phyloP scores from a whole-genome alignment of 1,284 basidiomycete genomes.

The Kalmanozyma brasiliensis region DNA sequence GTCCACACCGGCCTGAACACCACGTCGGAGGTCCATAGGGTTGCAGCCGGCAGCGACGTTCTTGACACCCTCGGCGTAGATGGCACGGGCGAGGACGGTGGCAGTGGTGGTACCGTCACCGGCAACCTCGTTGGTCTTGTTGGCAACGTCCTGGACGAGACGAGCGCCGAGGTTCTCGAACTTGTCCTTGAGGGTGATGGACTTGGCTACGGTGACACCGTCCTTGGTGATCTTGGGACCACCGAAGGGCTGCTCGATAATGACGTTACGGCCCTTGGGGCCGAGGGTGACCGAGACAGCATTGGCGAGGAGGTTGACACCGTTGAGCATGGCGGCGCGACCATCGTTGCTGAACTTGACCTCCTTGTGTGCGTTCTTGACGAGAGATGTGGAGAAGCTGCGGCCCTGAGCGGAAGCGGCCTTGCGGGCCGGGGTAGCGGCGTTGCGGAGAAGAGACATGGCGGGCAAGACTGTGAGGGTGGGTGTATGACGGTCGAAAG shows the following conservation, averaged over 20 bases:
- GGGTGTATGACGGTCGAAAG: neutral
- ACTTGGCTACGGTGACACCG: conserved; percentile 97
- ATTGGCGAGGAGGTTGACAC: conserved; percentile 89
- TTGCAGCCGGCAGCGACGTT: conserved; percentile 99
- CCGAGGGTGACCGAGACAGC: conserved; percentile 87
- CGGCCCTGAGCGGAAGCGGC: conserved; percentile 49
- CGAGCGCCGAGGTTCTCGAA: conserved; percentile 98
- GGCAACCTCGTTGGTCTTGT: conserved; percentile 95
- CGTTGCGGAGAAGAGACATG: conserved; percentile 60
- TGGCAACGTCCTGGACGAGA: conserved; percentile 94
- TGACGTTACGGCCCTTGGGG: conserved; percentile 98
- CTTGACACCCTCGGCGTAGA: conserved; percentile 98
- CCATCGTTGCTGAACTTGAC: conserved; percentile 97
- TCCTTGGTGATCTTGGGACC: conserved; percentile 99
- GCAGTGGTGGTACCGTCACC: conserved; percentile 99
- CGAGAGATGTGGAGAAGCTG: conserved; percentile 56
- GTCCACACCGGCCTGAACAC: conserved; percentile 94
- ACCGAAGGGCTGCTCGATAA: conserved; percentile 97
- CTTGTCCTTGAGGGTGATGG: conserved; percentile 94
- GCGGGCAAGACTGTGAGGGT: conserved; percentile 1
- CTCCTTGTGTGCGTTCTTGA: conserved; percentile 76
- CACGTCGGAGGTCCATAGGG: conserved; percentile 98
- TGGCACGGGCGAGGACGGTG: conserved; percentile 93
- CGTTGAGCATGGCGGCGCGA: conserved; percentile 89
- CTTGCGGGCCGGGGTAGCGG: conserved; percentile 48